Evolutionary conservation across 1,139 yeast genomes (phyloP).

Genomic region (Kazachstania sp.): DNA sequence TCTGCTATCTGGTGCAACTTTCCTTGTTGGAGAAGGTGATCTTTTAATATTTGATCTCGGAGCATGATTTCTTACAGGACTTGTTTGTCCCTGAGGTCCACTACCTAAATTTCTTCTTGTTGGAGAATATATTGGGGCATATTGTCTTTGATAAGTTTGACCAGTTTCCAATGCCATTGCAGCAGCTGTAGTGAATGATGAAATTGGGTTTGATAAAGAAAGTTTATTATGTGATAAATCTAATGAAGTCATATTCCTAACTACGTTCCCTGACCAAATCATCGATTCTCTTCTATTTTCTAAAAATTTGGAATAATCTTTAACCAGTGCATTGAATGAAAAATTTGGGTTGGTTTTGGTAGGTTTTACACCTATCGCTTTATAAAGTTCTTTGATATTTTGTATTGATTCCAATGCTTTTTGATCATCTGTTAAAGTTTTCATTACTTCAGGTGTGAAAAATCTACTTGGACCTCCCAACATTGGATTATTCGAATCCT

Average conservation of each 20-base stretch:
- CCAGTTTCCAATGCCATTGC: conserved; percentile 10
- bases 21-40: conserved; percentile 9
- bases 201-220: background rate
- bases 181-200: conserved; percentile 25
- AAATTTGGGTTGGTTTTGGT: conserved; percentile 12
- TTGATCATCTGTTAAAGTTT: conserved; percentile 26
- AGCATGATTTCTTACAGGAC: conserved; percentile 7
- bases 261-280: conserved; percentile 25
- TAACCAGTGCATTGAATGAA: conserved; percentile 20
- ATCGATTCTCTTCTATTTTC: conserved; percentile 24
- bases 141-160: background rate
- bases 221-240: conserved; percentile 8
- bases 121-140: conserved; percentile 9
- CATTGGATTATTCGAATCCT: conserved; percentile 16
- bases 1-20: conserved; percentile 10
- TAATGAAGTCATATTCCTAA: conserved; percentile 15
- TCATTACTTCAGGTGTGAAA: conserved; percentile 22
- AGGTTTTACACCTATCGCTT: conserved; percentile 10
- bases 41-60: conserved; percentile 4
- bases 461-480: conserved; percentile 26
- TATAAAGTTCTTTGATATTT: conserved; percentile 20
- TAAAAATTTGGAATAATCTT: conserved; percentile 26
- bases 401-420: conserved; percentile 18
- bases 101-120: background rate
- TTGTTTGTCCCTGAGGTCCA: background rate